These are phyloP conservation scores for Kurtzmaniella natalensis DNA, from an alignment of 1,139 yeast species.

Conservation along the genomic window DNA sequence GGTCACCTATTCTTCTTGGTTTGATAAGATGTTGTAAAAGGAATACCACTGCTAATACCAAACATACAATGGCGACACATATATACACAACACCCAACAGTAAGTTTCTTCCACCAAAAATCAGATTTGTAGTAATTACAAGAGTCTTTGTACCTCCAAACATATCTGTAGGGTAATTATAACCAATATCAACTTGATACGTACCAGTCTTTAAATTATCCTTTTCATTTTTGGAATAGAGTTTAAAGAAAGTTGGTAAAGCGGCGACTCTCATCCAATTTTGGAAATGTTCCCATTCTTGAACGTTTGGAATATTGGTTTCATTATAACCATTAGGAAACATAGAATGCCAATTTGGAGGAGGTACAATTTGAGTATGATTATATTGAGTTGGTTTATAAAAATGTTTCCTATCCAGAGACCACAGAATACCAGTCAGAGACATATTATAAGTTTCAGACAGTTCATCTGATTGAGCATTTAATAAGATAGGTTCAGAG, in stretches of 20 bases:
- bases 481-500: constrained; percentile 42
- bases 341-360: constrained; percentile 85
- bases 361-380: constrained; percentile 77
- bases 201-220: constrained; percentile 51
- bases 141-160: constrained; percentile 71
- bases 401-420: constrained; percentile 63
- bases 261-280: constrained; percentile 90
- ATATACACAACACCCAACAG: constrained; percentile 64
- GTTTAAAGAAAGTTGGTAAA: constrained; percentile 61
- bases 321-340: constrained; percentile 90
- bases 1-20: constrained; percentile 45
- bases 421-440: constrained; percentile 79
- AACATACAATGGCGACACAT: constrained; percentile 54
- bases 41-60: constrained; percentile 44
- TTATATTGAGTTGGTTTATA: constrained; percentile 76
- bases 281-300: constrained; percentile 42
- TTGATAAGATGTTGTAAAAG: constrained; percentile 44
- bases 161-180: constrained; percentile 66
- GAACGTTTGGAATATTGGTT: constrained; percentile 70
- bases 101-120: constrained; percentile 68
- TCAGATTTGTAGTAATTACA: constrained; percentile 61
- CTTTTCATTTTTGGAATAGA: constrained; percentile 55
- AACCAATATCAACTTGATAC: constrained; percentile 52
- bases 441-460: constrained; percentile 57
- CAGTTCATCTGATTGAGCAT: constrained; percentile 36